Conservation (phyloP, 805 yeast species). For the Saccharomyces mikatae region DNA sequence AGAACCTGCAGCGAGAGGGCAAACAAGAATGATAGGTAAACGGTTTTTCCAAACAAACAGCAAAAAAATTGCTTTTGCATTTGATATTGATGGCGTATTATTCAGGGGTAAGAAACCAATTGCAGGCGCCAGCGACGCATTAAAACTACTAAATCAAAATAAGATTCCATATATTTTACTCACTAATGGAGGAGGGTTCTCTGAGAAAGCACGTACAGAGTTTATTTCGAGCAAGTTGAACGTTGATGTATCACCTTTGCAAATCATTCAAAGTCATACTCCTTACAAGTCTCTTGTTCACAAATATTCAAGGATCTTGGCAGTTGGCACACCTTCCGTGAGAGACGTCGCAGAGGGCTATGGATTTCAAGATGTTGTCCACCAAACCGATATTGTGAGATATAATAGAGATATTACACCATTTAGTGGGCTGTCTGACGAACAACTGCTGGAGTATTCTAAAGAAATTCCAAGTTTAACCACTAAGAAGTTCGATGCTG, state of each 20-base stretch:
- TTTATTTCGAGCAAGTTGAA: slow-evolving; percentile 42
- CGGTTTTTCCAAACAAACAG: slow-evolving; percentile 10
- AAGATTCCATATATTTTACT: slow-evolving; percentile 71
- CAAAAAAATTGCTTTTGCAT: slow-evolving; percentile 26
- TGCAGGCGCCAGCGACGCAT: slow-evolving; percentile 54
- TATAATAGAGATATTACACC: slow-evolving; percentile 60
- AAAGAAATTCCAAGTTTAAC: slow-evolving; percentile 18
- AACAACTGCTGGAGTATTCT: slow-evolving; percentile 37
- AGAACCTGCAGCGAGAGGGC: background rate
- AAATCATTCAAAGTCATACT: slow-evolving; percentile 80
- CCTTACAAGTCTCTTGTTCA: slow-evolving; percentile 60
- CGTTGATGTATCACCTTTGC: slow-evolving; percentile 42
- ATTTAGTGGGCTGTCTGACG: slow-evolving; percentile 62
- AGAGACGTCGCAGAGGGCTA: slow-evolving; percentile 64
- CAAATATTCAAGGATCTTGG: slow-evolving; percentile 55
- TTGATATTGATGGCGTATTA: slow-evolving; percentile 77
- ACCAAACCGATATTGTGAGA: slow-evolving; percentile 62
- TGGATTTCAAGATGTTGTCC: slow-evolving; percentile 70
- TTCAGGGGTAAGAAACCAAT: slow-evolving; percentile 65
- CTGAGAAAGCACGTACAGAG: slow-evolving; percentile 53
- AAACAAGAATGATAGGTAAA: slow-evolving; percentile 10
- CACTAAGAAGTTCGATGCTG: slow-evolving; percentile 53
- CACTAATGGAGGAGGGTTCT: slow-evolving; percentile 85
- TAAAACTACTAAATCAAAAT: slow-evolving; percentile 42
- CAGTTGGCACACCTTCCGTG: slow-evolving; percentile 70